Evolutionary conservation across 176 grass and related monocot species (phyloP).

Genomic region (Chloris gayana): DNA sequence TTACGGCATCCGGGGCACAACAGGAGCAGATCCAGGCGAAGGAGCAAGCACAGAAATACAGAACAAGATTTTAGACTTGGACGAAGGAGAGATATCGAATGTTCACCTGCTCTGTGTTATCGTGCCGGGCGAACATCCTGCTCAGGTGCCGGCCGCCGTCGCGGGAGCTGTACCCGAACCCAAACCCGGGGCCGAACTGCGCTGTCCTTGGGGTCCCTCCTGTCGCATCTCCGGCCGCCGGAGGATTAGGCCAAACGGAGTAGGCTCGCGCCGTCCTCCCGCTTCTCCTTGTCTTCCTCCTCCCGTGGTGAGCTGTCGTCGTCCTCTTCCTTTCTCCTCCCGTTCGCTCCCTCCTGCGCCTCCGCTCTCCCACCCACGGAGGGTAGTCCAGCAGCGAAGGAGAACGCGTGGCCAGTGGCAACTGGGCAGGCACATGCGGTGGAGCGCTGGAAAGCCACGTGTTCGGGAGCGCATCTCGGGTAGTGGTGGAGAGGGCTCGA

Average conservation of each 20-base stretch:
- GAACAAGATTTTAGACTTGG: neutral
- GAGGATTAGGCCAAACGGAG: slow-evolving; percentile 1
- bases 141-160: slow-evolving; percentile 22
- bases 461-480: slow-evolving; percentile 42
- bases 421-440: neutral
- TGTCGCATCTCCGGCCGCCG: slow-evolving; percentile 24
- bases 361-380: slow-evolving; percentile 8
- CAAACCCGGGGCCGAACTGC: neutral
- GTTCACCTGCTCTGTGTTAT: slow-evolving; percentile 30
- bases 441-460: slow-evolving; percentile 62
- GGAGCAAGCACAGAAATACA: no score
- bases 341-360: no score
- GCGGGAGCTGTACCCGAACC: neutral
- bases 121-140: slow-evolving; percentile 46
- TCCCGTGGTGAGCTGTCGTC: neutral
- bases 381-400: neutral
- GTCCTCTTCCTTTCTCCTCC: neutral
- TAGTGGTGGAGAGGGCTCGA: slow-evolving; percentile 58
- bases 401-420: slow-evolving; percentile 32
- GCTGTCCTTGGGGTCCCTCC: slow-evolving; percentile 3
- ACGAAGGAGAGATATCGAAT: neutral
- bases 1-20: neutral
- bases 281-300: neutral
- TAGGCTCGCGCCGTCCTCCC: neutral
- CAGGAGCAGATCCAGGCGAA: slow-evolving; percentile 31